A percentile compares a stretch with the other conserved stretches of the same genome.
Evolutionary conservation across 2,329 filamentous ascomycete species (phyloP).

Genomic region (Davidsoniella neocaledoniae): DNA sequence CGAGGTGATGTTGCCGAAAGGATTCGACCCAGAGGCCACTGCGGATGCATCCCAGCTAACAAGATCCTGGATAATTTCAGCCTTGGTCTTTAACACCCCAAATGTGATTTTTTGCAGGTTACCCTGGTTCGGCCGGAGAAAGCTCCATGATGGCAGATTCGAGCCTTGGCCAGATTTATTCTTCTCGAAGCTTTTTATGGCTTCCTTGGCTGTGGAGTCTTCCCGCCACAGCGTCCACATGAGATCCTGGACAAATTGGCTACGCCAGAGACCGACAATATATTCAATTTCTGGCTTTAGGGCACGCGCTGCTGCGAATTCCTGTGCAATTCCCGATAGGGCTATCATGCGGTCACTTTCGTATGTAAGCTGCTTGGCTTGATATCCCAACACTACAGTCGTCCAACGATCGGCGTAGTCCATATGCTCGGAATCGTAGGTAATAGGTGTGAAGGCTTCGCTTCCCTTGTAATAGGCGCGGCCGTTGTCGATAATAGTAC

Average conservation of each 20-base stretch:
- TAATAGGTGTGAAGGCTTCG: neutral
- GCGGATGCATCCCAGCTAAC: neutral
- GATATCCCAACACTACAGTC: neutral
- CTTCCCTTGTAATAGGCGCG: too few species aligned
- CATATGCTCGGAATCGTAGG: neutral
- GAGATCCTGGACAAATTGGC: neutral
- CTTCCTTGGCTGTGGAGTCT: too few species aligned
- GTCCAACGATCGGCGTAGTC: neutral
- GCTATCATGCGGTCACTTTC: neutral
- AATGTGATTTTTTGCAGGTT: too few species aligned
- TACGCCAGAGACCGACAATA: neutral
- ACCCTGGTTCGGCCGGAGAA: neutral
- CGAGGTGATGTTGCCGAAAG: neutral
- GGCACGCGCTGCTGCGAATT: neutral
- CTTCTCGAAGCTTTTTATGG: too few species aligned
- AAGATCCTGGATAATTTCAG: neutral
- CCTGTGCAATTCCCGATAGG: neutral
- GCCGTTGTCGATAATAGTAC: neutral
- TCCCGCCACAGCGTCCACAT: neutral
- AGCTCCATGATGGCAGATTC: neutral
- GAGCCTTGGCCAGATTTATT: neutral
- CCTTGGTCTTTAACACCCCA: too few species aligned
- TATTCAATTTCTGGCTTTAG: neutral
- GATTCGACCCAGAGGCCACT: neutral
- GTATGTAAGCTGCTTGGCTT: neutral